Evolutionary conservation across 371 early-diverging fungal species (phyloP), one percentile per base, ranked within the genome.

Genomic region (Mucor piriformis): DNA sequence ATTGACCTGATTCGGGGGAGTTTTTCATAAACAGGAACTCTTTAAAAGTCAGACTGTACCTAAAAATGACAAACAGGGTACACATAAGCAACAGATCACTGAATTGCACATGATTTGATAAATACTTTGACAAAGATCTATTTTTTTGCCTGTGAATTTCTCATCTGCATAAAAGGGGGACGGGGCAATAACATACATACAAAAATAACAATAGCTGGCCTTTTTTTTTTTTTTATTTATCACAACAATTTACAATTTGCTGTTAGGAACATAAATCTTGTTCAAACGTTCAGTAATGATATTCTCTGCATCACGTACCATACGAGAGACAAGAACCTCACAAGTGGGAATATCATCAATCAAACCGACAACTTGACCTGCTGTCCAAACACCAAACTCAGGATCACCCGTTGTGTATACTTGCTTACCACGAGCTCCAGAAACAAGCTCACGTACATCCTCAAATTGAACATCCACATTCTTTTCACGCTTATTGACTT

Each of bases 271-370:
- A 38, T 57, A 34, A 25, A 58, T 38, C 12, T 56, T 62, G 42
- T 20, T 33, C 27, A 79, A 40, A 16, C 66, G 63, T 11, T 74
- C 46, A 18, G 52, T 54, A 15, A 85, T 76, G 10, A 77, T 76
- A 11, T 63, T 58, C 54, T 87, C 84, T 12, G 86, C 84, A 63
- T 85, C 86, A 43, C 57, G 42, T 25, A 74, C 81, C 60, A 89
- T 90, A 48, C 86, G 73, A 37, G 63, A 58, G 53, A 83, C 63
- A 6, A 92, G 73, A 0, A 74, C 87, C 23, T 87, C 67, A 65
- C 92, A 92, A 0, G 88, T 86, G 34, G 92, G 92, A 54, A 90
- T 88, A 66, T 92, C 90, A 24, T 90, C 79, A 64, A 91, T 89
- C 48, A 86, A 55, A 35, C 91, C 89, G 44, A 87, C 72, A n/a